Percentiles rank a stretch among this genome's conserved stretches.
These are phyloP conservation scores for Aspergillus coremiiformis DNA, from an alignment of 495 filamentous ascomycete species.

Conservation along the genomic window DNA sequence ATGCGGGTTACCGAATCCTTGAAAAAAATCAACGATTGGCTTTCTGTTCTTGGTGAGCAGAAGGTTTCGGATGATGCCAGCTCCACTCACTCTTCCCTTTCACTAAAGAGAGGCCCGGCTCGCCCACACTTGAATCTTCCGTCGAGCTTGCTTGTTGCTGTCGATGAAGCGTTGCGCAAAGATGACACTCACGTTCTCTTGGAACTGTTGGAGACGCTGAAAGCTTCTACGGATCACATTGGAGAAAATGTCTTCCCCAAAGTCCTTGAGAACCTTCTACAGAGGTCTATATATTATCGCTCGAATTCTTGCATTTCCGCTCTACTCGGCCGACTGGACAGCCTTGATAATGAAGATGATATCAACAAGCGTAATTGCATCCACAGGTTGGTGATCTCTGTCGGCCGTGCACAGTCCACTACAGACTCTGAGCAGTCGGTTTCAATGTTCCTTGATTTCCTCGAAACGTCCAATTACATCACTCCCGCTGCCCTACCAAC, in stretches of 20 bases:
- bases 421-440: slow-evolving; percentile 40
- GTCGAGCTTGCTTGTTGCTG: slow-evolving; percentile 52
- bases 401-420: slow-evolving; percentile 68
- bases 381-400: slow-evolving; percentile 82
- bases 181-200: slow-evolving; percentile 61
- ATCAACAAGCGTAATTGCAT: slow-evolving; percentile 91
- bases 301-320: slow-evolving; percentile 59
- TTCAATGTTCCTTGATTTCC: slow-evolving; percentile 41
- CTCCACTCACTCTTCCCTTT: slow-evolving; percentile 63
- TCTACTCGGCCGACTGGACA: slow-evolving; percentile 58
- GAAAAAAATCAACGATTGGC: slow-evolving; percentile 81
- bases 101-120: slow-evolving; percentile 61
- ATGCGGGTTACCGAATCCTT: slow-evolving; percentile 55
- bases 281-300: slow-evolving; percentile 69
- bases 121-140: slow-evolving; percentile 66
- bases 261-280: slow-evolving; percentile 70
- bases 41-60: slow-evolving; percentile 68
- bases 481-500: slow-evolving; percentile 66
- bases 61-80: slow-evolving; percentile 62
- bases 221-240: slow-evolving; percentile 41
- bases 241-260: slow-evolving; percentile 45
- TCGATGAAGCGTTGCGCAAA: slow-evolving; percentile 70
- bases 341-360: slow-evolving; percentile 78
- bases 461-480: slow-evolving; percentile 58
- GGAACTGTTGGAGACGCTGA: slow-evolving; percentile 50